Conservation (phyloP, 1,139 yeast species). For the Lodderomyces theae region DNA sequence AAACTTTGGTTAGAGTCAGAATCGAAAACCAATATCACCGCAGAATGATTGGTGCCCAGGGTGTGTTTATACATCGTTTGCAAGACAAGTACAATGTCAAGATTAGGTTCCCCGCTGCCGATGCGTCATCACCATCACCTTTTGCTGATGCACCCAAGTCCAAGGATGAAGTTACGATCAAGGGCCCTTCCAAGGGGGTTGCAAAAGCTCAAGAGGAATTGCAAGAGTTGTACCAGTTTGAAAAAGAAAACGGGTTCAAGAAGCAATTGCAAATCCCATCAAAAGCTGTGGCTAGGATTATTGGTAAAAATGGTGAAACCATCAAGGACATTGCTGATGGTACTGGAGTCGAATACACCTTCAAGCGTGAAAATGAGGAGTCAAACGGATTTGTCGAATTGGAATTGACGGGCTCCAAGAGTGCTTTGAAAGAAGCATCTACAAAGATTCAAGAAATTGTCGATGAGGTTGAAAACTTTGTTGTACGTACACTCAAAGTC, state of each 20-base stretch:
- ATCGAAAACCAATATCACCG: constrained; percentile 81
- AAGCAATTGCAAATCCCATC: constrained; percentile 64
- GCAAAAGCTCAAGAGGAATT: constrained; percentile 84
- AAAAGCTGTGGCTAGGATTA: constrained; percentile 74
- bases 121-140: constrained; percentile 23
- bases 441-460: constrained; percentile 62
- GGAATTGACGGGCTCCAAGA: constrained; percentile 75
- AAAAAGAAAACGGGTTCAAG: constrained; percentile 79
- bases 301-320: constrained; percentile 85
- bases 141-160: constrained; percentile 37
- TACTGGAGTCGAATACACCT: constrained; percentile 71
- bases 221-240: constrained; percentile 78
- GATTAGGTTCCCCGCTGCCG: constrained; percentile 67
- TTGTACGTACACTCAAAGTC: constrained; percentile 61
- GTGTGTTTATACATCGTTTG: constrained; percentile 77
- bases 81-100: constrained; percentile 86
- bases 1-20: constrained; percentile 57
- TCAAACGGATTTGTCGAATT: constrained; percentile 51
- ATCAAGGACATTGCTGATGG: constrained; percentile 82
- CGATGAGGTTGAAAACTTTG: constrained; percentile 63
- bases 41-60: constrained; percentile 80
- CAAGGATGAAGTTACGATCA: constrained; percentile 69
- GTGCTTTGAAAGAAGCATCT: constrained; percentile 75
- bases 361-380: constrained; percentile 50
- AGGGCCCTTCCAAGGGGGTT: constrained; percentile 92